Evolutionary conservation across 345 rosid genomes (phyloP).

Genomic region (Excoecaria agallocha): DNA sequence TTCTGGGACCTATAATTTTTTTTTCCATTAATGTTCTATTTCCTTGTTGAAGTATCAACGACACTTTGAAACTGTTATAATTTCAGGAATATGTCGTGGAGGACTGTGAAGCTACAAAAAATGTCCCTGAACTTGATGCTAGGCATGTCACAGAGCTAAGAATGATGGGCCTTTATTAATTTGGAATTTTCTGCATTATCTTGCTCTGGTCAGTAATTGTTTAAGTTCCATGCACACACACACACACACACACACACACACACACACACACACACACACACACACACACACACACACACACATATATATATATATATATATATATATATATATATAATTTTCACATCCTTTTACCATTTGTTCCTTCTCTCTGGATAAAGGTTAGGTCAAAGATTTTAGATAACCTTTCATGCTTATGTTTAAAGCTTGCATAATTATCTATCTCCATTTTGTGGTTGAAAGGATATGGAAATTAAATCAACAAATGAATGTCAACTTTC

Average conservation of each 20-base stretch:
- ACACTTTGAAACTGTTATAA: not conserved
- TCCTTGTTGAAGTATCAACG: not conserved
- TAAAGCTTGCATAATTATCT: not conserved
- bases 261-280: not conserved
- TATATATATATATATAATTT: not conserved
- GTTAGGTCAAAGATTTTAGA: not conserved
- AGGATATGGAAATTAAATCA: not conserved
- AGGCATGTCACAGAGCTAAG: slow-evolving; percentile 84
- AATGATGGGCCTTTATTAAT: slow-evolving; percentile 80
- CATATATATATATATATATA: not conserved
- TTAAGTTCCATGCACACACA: not conserved
- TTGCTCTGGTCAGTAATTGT: slow-evolving; percentile 30
- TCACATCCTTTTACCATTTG: not conserved
- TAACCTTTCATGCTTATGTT: not conserved
- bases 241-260: not conserved
- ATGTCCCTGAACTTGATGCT: slow-evolving; percentile 77
- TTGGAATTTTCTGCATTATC: slow-evolving; percentile 17
- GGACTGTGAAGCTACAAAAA: slow-evolving; percentile 71
- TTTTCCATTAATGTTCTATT: not conserved
- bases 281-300: not conserved
- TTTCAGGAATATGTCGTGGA: slow-evolving; percentile 90
- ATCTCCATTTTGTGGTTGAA: not conserved
- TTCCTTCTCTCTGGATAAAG: not conserved
- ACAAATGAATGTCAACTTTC: not conserved
- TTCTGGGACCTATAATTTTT: not conserved